Conservation (phyloP, 257 asterid species). For the Solanum rostratum region DNA sequence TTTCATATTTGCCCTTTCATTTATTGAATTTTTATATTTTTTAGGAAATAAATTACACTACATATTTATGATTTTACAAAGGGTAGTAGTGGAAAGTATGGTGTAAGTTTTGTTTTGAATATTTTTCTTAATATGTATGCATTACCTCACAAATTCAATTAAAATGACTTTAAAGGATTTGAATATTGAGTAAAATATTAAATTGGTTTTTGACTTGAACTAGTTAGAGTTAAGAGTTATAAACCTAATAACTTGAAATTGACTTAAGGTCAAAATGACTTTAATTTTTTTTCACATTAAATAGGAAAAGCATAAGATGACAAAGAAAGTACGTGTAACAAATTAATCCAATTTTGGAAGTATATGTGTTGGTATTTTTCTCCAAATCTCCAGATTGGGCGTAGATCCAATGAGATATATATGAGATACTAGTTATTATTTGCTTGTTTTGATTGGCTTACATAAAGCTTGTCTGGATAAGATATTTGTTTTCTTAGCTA, state of each 20-base stretch:
- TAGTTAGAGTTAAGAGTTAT: neutral
- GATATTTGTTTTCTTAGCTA: neutral
- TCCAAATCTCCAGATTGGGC: neutral
- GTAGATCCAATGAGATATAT: neutral
- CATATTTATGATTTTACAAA: no score
- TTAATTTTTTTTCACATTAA: neutral
- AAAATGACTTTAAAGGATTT: no score
- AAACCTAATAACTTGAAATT: neutral
- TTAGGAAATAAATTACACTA: no score
- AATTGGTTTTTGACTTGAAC: neutral
- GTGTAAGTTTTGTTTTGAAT: no score
- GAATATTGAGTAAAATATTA: neutral
- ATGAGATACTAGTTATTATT: neutral
- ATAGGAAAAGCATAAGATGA: neutral
- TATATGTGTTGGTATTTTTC: neutral
- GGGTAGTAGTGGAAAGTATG: no score
- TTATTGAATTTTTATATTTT: no score
- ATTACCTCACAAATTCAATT: no score
- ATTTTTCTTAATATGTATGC: no score
- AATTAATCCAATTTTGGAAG: neutral
- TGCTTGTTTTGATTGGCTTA: neutral
- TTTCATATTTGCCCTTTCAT: no score
- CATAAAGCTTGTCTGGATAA: neutral
- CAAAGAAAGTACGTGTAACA: neutral
- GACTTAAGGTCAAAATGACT: neutral